Evolutionary conservation across 208 protist species (phyloP), one percentile per base, ranked within the genome.

Genomic region (Crithidia brevicula): DNA sequence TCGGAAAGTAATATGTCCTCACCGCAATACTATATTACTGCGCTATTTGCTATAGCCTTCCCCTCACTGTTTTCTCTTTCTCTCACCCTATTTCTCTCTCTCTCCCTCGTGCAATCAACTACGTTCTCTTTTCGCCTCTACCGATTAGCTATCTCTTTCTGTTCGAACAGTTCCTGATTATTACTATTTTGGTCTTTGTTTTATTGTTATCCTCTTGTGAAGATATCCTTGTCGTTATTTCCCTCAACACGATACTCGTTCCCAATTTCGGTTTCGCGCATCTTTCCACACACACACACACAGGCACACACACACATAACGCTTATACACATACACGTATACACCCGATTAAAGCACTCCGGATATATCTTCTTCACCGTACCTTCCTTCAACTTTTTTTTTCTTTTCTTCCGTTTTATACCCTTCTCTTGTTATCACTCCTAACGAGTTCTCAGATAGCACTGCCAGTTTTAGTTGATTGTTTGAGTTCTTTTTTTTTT

Each of bases 321-420:
- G 36, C n/a, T 15, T 33, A 56, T 43, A 66, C 33, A 66, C 22
- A 56, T 53, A 67, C 27, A 67, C 31, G 36, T 50, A 71, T 56
- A 56, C 23, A 20, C 2, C n/a, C n/a, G n/a, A n/a, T n/a, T n/a
- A n/a, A n/a, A n/a, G n/a, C n/a, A n/a, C n/a, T n/a, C n/a, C n/a
- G n/a, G n/a, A n/a, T n/a, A n/a, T n/a, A n/a, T n/a, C n/a, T n/a
- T n/a, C n/a, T n/a, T n/a, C n/a, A n/a, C n/a, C n/a, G n/a, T n/a
- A n/a, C n/a, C n/a, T n/a, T n/a, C n/a, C n/a, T n/a, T n/a, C n/a
- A n/a, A n/a, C n/a, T 5, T 63, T 63, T 63, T 45, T n/a, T 22
- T 51, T 27, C 18, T 16, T 27, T 3, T 61, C 34, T 18, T 36
- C 28, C 30, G 51, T 75, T 50, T 40, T 69, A 42, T 56, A 28